Conservation (phyloP, 768 basidiomycete species). For the Boletus coccyginus region DNA sequence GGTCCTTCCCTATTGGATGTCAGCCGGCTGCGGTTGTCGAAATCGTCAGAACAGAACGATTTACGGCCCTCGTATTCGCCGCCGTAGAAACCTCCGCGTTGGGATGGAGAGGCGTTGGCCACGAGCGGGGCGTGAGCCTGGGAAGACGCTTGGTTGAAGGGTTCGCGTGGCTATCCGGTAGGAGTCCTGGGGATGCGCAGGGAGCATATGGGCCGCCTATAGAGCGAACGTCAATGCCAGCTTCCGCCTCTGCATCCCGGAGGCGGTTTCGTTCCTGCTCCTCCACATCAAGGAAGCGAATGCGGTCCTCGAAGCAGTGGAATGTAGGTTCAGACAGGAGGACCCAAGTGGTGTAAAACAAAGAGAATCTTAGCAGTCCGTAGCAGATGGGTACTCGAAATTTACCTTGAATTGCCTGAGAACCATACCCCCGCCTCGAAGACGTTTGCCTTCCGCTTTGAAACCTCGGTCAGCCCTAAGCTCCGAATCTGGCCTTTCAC, state of each 20-base stretch:
- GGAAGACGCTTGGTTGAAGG: constrained; percentile 49
- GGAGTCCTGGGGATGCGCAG: constrained; percentile 51
- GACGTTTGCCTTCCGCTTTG: too few relatives aligned
- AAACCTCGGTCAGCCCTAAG: too few relatives aligned
- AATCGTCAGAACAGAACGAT: constrained; percentile 73
- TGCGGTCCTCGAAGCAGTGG: constrained; percentile 84
- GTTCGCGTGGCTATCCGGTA: constrained; percentile 50
- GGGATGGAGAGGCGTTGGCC: constrained; percentile 76
- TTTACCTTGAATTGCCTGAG: constrained; percentile 60
- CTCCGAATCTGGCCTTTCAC: constrained; percentile 14
- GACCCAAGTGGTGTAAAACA: constrained; percentile 48
- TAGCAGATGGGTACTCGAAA: background rate
- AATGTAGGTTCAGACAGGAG: constrained; percentile 86
- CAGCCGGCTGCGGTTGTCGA: constrained; percentile 72
- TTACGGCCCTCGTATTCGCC: constrained; percentile 15
- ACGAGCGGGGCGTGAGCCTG: constrained; percentile 82
- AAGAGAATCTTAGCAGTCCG: constrained; percentile 1
- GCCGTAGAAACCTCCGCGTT: constrained; percentile 42
- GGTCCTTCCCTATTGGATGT: constrained; percentile 73
- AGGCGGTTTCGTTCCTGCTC: constrained; percentile 81
- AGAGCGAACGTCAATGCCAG: constrained; percentile 57
- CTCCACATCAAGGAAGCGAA: constrained; percentile 80
- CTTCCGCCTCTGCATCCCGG: constrained; percentile 72
- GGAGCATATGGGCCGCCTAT: constrained; percentile 74
- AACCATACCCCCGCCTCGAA: too few relatives aligned